phyloP scores from a whole-genome alignment of 139 green algal species.

The Microglena sp. region DNA sequence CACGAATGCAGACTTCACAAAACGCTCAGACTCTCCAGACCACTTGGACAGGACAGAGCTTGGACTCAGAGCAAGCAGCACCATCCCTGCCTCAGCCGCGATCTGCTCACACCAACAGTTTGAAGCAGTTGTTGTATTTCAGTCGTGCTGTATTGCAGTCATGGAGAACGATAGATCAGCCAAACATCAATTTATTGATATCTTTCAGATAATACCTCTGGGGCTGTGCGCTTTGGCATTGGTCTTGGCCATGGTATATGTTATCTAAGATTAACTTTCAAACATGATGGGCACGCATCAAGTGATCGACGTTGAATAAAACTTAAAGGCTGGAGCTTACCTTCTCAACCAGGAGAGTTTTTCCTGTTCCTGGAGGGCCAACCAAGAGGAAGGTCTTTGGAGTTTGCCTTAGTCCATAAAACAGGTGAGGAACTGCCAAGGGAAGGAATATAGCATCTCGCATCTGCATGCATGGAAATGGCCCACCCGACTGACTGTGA shows the following conservation, averaged over 20 bases:
- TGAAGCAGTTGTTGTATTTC: neutral
- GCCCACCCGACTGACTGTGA: neutral
- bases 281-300: no score
- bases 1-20: constrained; percentile 37
- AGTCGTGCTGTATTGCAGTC: neutral
- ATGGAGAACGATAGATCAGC: neutral
- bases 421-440: constrained; percentile 8
- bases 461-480: no score
- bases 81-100: constrained; percentile 36
- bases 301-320: no score
- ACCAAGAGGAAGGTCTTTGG: constrained; percentile 43
- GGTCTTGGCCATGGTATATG: neutral
- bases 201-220: neutral
- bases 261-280: no score
- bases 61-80: constrained; percentile 42
- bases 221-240: neutral
- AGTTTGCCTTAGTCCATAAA: constrained; percentile 46
- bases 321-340: neutral
- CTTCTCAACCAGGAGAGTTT: constrained; percentile 60
- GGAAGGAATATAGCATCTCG: neutral
- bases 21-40: constrained; percentile 10
- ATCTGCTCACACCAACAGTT: constrained; percentile 9
- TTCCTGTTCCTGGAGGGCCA: constrained; percentile 49
- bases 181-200: neutral
- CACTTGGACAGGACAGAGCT: constrained; percentile 51